Conservation (phyloP, 2,329 filamentous ascomycete genomes). For the Colletotrichum tabaci region DNA sequence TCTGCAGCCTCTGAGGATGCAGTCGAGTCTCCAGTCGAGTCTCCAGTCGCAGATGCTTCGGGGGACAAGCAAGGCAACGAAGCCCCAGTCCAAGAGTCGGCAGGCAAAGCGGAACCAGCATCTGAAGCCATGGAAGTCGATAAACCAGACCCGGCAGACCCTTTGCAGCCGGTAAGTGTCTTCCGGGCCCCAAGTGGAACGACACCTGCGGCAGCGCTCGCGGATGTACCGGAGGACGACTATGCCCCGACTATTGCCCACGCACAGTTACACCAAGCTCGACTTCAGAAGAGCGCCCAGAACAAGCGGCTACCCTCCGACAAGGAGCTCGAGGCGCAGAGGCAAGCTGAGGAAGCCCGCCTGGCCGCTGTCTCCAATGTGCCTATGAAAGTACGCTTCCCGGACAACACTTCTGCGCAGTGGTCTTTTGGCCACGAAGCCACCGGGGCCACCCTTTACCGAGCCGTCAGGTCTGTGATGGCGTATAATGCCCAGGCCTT, state of each 20-base stretch:
- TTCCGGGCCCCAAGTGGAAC: slow-evolving; percentile 83
- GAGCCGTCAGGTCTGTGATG: slow-evolving; percentile 81
- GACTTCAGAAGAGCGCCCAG: slow-evolving; percentile 72
- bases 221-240: slow-evolving; percentile 78
- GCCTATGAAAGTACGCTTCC: slow-evolving; percentile 86
- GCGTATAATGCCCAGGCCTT: slow-evolving; percentile 77
- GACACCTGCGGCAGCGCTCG: slow-evolving; percentile 82
- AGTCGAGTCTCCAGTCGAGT: neutral
- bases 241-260: slow-evolving; percentile 83
- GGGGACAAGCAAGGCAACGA: neutral
- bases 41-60: neutral
- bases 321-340: slow-evolving; percentile 81
- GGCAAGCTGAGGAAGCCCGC: slow-evolving; percentile 75
- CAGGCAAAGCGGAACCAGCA: slow-evolving; percentile 13
- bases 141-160: slow-evolving; percentile 47
- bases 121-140: slow-evolving; percentile 50
- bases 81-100: neutral
- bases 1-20: slow-evolving; percentile 15
- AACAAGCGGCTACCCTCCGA: slow-evolving; percentile 88
- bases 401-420: slow-evolving; percentile 85
- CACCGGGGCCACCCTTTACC: slow-evolving; percentile 80
- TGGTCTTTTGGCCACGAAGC: slow-evolving; percentile 78
- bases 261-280: slow-evolving; percentile 81
- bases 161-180: slow-evolving; percentile 73
- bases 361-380: slow-evolving; percentile 78